Conservation (phyloP, 805 yeast species). For the Candida piceae region DNA sequence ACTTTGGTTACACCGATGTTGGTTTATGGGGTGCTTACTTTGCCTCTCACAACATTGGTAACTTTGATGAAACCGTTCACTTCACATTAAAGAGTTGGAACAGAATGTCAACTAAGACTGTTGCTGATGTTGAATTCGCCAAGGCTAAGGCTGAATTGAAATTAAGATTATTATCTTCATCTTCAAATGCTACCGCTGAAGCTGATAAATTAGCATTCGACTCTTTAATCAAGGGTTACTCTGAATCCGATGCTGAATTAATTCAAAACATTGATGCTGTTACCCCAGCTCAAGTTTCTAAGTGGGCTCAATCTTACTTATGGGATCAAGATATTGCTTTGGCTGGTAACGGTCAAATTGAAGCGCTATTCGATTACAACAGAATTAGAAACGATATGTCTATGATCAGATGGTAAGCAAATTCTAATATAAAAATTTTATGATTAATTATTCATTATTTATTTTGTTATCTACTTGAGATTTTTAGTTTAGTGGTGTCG, state of each 20-base stretch:
- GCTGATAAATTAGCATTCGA: constrained; percentile 55
- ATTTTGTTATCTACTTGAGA: too few species aligned
- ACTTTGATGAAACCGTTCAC: constrained; percentile 73
- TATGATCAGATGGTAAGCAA: constrained; percentile 69
- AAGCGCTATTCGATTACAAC: constrained; percentile 76
- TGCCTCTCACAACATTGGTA: constrained; percentile 51
- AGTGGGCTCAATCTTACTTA: constrained; percentile 71
- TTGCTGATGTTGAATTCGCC: constrained; percentile 72
- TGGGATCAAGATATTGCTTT: constrained; percentile 85
- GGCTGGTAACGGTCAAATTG: constrained; percentile 83
- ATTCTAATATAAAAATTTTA: too few species aligned
- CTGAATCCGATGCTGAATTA: constrained; percentile 55
- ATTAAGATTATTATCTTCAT: constrained; percentile 51
- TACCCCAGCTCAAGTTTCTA: constrained; percentile 51
- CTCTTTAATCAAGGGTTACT: constrained; percentile 56
- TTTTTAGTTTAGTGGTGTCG: too few species aligned
- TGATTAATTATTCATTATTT: too few species aligned
- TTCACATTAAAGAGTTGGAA: constrained; percentile 85
- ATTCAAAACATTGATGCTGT: constrained; percentile 60
- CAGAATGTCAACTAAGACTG: constrained; percentile 64
- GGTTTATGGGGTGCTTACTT: constrained; percentile 84
- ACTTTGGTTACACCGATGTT: constrained; percentile 65
- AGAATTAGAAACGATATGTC: constrained; percentile 88
- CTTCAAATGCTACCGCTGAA: constrained; percentile 37
- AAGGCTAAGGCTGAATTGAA: constrained; percentile 72